Evolutionary conservation across 106 monocot species (phyloP).

Genomic region (Phalaenopsis equestris): DNA sequence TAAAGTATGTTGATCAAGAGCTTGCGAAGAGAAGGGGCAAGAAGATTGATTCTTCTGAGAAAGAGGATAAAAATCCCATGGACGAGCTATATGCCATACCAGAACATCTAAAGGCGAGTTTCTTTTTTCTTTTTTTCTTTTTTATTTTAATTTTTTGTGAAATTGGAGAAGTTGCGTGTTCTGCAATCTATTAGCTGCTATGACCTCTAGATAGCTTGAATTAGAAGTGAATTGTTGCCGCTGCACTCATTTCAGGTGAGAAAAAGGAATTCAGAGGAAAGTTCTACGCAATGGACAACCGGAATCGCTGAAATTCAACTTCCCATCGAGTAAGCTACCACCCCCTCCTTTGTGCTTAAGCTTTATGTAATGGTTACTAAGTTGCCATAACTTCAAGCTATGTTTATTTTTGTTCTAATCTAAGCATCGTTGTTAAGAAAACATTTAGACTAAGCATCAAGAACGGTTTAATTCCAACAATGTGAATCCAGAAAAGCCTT

Average conservation of each 20-base stretch:
- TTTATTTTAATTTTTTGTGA: neutral
- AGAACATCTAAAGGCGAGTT: conserved; percentile 75
- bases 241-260: conserved; percentile 40
- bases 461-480: neutral
- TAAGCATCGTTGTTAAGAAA: neutral
- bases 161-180: neutral
- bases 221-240: neutral
- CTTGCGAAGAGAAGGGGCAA: conserved; percentile 68
- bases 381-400: neutral
- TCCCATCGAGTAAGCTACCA: conserved; percentile 65
- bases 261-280: conserved; percentile 96
- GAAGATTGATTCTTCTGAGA: conserved; percentile 39
- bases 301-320: conserved; percentile 97
- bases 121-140: too few relatives aligned
- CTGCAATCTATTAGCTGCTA: neutral
- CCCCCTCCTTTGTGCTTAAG: neutral
- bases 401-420: neutral
- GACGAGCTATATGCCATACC: conserved; percentile 81
- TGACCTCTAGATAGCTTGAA: neutral
- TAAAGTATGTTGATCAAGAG: conserved; percentile 87
- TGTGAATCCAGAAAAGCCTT: neutral
- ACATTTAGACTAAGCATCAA: neutral
- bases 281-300: conserved; percentile 97
- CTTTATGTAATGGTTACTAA: neutral
- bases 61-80: conserved; percentile 60